Base-by-base conservation (phyloP, 495 filamentous ascomycete genomes). In the Neurospora africana region DNA sequence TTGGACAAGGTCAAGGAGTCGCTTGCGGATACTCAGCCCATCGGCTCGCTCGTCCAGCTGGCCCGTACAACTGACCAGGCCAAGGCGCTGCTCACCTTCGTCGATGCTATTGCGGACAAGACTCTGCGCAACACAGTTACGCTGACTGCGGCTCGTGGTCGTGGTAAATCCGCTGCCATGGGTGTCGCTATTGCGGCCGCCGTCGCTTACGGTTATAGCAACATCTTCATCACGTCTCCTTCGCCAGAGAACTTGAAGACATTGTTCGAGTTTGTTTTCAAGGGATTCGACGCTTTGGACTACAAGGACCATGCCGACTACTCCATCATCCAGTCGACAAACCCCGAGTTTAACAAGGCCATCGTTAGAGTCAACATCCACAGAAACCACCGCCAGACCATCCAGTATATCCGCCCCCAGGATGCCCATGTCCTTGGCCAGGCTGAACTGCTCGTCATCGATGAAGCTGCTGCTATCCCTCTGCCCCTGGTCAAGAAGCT, bases 221-320 rank as follows among this genome's bases (percentile, higher is more conserved):
- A 99, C 79, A 96, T 99, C 76, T 99, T 99, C 84, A 97, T 99
- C 78, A 99, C 96, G 3, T 99, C 96, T 30, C 96, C 96, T 19
- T 97, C 92, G 74, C 96, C 96, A 2, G 96, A 98, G 84, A 99
- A 98, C 82, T 86, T 99, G 83, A 98, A 98, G 83, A 98, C 96
- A 0, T 84, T 98, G 27, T 99, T 99, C 79, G 93, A 98, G 77
- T 99, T 99, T 74, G 88, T 98, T 2, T 99, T 99, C 86, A 98
- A 97, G 80, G 96, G 93, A 1, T 99, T 99, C 74, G 96, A 99
- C 79, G 93, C 94, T 2, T 85, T 99, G 23, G 89, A 90, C 39
- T 98, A 98, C 77, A 86, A 93, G 70, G 96, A 99, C 75, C 95
- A 98, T 77, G 89, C 92, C 68, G 96, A 99, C 77, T 99, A 99